These are phyloP conservation scores for Ustilago shanxiensis DNA, from an alignment of 1,284 basidiomycete genomes.

Conservation along the genomic window DNA sequence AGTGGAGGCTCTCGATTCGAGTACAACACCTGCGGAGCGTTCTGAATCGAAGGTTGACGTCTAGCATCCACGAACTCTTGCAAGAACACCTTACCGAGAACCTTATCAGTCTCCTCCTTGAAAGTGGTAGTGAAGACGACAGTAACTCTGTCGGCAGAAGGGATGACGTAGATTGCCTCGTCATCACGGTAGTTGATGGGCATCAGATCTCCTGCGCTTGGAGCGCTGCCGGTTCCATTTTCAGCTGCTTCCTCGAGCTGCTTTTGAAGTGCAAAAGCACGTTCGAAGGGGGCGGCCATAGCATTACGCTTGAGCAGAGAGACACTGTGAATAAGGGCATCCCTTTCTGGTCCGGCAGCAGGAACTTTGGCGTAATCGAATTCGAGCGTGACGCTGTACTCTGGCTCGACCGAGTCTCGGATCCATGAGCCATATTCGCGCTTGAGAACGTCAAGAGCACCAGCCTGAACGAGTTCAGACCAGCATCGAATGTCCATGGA, in stretches of 20 bases:
- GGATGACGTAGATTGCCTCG: conserved; percentile 96
- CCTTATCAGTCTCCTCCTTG: conserved; percentile 95
- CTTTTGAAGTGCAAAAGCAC: conserved; percentile 88
- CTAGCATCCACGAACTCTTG: conserved; percentile 99
- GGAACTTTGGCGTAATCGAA: conserved; percentile 90
- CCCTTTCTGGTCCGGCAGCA: conserved; percentile 74
- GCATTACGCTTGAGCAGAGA: conserved; percentile 93
- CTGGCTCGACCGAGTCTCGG: conserved; percentile 77
- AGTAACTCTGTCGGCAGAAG: conserved; percentile 93
- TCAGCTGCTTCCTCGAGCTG: conserved; percentile 79
- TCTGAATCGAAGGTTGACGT: conserved; percentile 90
- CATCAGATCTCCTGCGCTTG: conserved; percentile 81
- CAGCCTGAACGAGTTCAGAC: conserved; percentile 89
- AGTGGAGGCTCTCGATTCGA: conserved; percentile 94
- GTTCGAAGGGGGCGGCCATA: conserved; percentile 93
- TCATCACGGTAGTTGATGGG: conserved; percentile 89
- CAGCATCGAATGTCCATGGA: conserved; percentile 97
- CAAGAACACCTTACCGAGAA: conserved; percentile 96
- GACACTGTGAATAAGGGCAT: conserved; percentile 81
- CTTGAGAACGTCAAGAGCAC: conserved; percentile 83
- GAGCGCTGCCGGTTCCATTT: conserved; percentile 70
- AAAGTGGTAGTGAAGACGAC: conserved; percentile 98
- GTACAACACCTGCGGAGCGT: conserved; percentile 98
- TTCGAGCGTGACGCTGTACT: conserved; percentile 88
- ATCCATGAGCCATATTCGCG: conserved; percentile 86